phyloP scores from a whole-genome alignment of 257 asterid species.

The Linderniella brevidens region DNA sequence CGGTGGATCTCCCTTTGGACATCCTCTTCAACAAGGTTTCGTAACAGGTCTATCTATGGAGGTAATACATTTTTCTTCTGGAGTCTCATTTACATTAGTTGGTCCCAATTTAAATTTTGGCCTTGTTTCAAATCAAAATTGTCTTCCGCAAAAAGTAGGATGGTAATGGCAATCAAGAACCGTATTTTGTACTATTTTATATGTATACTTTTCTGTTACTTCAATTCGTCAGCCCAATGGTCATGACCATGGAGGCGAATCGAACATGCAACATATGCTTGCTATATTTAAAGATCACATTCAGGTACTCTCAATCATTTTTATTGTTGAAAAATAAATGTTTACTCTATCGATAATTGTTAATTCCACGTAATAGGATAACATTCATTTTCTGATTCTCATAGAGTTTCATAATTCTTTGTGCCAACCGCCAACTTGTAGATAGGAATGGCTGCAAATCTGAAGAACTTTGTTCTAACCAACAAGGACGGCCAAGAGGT shows the following conservation, averaged over 20 bases:
- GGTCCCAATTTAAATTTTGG: background rate
- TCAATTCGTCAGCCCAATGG: slow-evolving; percentile 56
- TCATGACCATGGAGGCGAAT: slow-evolving; percentile 56
- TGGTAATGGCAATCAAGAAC: too few species aligned
- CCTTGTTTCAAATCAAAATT: background rate
- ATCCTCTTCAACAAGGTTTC: slow-evolving; percentile 90
- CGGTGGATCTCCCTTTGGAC: slow-evolving; percentile 98
- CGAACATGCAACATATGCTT: slow-evolving; percentile 38
- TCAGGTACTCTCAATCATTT: slow-evolving; percentile 31
- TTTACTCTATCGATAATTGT: too few species aligned
- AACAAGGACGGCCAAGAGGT: slow-evolving; percentile 70
- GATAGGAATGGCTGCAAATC: slow-evolving; percentile 89
- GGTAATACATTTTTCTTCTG: slow-evolving; percentile 30
- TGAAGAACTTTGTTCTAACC: slow-evolving; percentile 52
- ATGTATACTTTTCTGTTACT: too few species aligned
- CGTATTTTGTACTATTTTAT: too few species aligned
- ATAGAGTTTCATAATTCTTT: too few species aligned
- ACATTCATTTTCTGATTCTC: background rate
- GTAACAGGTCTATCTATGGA: slow-evolving; percentile 70
- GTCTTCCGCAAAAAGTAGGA: too few species aligned
- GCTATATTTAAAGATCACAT: slow-evolving; percentile 72
- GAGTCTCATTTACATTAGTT: background rate
- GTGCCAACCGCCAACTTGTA: slow-evolving; percentile 3
- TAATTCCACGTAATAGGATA: background rate
- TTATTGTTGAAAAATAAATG: too few species aligned